phyloP scores from a whole-genome alignment of 495 filamentous ascomycete species.

The Aspergillus panamensis region DNA sequence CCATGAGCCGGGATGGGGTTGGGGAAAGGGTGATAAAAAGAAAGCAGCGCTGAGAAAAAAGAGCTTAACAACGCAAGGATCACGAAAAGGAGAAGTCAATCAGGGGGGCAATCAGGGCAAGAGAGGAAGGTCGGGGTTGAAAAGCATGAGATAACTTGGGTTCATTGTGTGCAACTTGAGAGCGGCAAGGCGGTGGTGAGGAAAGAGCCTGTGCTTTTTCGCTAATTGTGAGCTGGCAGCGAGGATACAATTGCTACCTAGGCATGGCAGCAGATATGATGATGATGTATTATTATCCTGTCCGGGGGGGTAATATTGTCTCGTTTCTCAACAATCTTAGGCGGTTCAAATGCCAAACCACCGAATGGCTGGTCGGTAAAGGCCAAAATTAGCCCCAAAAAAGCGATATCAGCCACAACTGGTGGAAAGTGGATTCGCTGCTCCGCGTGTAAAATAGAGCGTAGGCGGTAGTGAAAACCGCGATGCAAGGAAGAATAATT shows the following conservation, averaged over 20 bases:
- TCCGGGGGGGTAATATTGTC: not conserved
- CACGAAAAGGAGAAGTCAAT: slow-evolving; percentile 14
- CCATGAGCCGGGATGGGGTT: not conserved
- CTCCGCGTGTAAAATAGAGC: not conserved
- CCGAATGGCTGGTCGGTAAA: slow-evolving; percentile 2
- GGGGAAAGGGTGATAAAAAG: slow-evolving; percentile 1
- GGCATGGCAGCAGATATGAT: slow-evolving; percentile 1
- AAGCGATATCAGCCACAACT: slow-evolving; percentile 22
- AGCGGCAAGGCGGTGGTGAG: slow-evolving; percentile 21
- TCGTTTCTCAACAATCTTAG: not conserved
- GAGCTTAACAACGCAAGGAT: slow-evolving; percentile 35
- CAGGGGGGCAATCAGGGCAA: slow-evolving; percentile 11
- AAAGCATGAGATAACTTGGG: slow-evolving; percentile 21
- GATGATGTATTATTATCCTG: slow-evolving; percentile 11
- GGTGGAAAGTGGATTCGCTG: slow-evolving; percentile 13
- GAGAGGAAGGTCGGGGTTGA: slow-evolving; percentile 24
- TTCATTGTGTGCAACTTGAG: slow-evolving; percentile 36
- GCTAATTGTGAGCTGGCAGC: slow-evolving; percentile 26
- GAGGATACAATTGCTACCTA: slow-evolving; percentile 3
- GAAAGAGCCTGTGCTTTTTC: slow-evolving; percentile 19
- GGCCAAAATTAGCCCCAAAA: slow-evolving; percentile 11
- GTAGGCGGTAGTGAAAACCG: too few relatives aligned
- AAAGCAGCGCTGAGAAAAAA: slow-evolving; percentile 8
- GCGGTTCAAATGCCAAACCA: slow-evolving; percentile 1
- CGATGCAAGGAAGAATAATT: not conserved